Percentiles rank a stretch among this genome's conserved stretches.
These are phyloP conservation scores for Ilyonectria mors-panacis DNA, from an alignment of 2,329 filamentous ascomycete genomes.

Conservation along the genomic window DNA sequence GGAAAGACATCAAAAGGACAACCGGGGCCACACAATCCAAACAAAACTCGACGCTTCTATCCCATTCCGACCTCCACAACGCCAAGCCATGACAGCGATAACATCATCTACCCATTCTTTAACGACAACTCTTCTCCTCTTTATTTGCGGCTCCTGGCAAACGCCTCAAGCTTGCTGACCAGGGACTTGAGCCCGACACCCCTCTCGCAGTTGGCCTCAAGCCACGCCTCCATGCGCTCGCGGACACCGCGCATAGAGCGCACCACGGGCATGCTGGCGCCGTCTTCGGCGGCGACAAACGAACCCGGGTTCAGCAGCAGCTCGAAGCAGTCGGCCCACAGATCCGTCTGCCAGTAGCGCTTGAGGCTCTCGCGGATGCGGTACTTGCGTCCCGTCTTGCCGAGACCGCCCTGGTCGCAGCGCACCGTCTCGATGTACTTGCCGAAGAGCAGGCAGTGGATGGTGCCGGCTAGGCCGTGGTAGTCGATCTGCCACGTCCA, in stretches of 20 bases:
- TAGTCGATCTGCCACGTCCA: conserved; percentile 99
- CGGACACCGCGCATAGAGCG: conserved; percentile 78
- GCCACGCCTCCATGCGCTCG: conserved; percentile 86
- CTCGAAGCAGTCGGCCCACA: conserved; percentile 89
- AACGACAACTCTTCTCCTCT: background rate
- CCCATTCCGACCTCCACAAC: conserved; percentile 25
- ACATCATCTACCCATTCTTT: background rate
- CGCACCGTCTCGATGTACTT: conserved; percentile 90
- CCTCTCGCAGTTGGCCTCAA: conserved; percentile 86
- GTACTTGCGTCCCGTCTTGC: conserved; percentile 78
- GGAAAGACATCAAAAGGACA: conserved; percentile 2
- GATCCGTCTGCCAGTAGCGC: conserved; percentile 95
- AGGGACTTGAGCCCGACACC: conserved; percentile 81
- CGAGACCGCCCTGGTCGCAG: conserved; percentile 68
- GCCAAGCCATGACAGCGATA: conserved; percentile 30
- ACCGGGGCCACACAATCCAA: conserved; percentile 11
- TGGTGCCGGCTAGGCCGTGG: conserved; percentile 88
- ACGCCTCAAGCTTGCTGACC: conserved; percentile 74
- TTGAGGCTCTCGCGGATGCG: conserved; percentile 87
- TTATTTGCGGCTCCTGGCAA: conserved; percentile 56
- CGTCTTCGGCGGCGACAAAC: conserved; percentile 76
- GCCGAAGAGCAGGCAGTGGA: conserved; percentile 92
- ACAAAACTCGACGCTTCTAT: conserved; percentile 18
- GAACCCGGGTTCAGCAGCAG: conserved; percentile 86
- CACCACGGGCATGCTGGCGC: conserved; percentile 78